Conservation (phyloP, 176 grass and related monocot genomes). For the Raddia guianensis region DNA sequence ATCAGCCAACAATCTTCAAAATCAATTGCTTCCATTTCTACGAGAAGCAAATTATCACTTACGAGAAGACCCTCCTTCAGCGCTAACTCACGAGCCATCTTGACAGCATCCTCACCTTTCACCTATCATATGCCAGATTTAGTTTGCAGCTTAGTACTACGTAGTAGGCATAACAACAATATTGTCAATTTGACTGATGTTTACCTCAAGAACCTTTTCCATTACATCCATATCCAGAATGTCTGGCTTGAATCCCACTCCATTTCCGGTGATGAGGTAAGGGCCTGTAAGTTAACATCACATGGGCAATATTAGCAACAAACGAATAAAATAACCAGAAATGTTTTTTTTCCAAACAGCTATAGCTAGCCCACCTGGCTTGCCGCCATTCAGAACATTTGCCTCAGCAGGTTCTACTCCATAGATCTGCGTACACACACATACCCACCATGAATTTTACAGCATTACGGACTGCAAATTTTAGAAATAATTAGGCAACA, state of each 20-base stretch:
- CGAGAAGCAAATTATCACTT: constrained; percentile 19
- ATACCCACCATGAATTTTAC: background rate
- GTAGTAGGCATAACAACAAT: too few relatives aligned
- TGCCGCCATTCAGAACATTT: constrained; percentile 56
- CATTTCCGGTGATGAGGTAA: constrained; percentile 83
- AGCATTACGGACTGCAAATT: background rate
- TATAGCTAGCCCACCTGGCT: constrained; percentile 30
- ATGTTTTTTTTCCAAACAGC: background rate
- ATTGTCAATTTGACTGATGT: background rate
- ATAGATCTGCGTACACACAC: constrained; percentile 28
- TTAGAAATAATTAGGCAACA: background rate
- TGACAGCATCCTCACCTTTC: constrained; percentile 77
- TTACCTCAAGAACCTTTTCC: constrained; percentile 92
- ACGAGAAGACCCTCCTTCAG: constrained; percentile 84
- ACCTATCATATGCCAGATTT: constrained; percentile 49
- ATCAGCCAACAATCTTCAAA: background rate
- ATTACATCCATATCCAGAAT: constrained; percentile 96
- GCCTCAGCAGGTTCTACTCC: constrained; percentile 50
- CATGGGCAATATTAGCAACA: constrained; percentile 11
- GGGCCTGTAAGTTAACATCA: constrained; percentile 58
- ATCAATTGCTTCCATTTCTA: background rate
- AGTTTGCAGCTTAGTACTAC: background rate
- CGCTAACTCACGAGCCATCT: constrained; percentile 78
- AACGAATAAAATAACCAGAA: background rate
- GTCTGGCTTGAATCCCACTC: constrained; percentile 87